A percentile compares a stretch with the other conserved stretches of the same genome.
These are phyloP conservation scores for Euclidium syriacum DNA, from an alignment of 345 rosid genomes.

Conservation along the genomic window DNA sequence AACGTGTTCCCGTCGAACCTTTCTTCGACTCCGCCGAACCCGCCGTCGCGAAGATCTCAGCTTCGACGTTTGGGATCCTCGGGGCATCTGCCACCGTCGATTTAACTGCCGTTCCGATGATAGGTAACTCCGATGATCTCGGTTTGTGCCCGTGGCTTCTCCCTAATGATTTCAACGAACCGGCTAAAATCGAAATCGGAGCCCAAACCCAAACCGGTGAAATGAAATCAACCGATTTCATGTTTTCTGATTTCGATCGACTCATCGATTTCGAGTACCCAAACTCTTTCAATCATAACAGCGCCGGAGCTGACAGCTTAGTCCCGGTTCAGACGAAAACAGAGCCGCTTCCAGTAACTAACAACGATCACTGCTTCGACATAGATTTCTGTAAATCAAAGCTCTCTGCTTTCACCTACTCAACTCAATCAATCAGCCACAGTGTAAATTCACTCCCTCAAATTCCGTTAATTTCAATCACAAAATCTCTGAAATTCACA, in stretches of 20 bases:
- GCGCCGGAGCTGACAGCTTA: constrained; percentile 54
- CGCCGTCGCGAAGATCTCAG: constrained; percentile 33
- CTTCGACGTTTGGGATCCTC: constrained; percentile 38
- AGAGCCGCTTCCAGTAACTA: constrained; percentile 31
- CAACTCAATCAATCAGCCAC: constrained; percentile 39
- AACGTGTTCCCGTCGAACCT: constrained; percentile 68
- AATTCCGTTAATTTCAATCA: not conserved
- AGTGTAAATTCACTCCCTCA: constrained; percentile 38
- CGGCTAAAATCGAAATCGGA: constrained; percentile 27
- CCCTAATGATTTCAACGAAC: constrained; percentile 29
- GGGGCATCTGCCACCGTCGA: constrained; percentile 37
- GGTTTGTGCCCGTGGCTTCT: constrained; percentile 35
- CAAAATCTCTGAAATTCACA: not conserved
- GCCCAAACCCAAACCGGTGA: too few relatives aligned
- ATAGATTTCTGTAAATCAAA: constrained; percentile 52
- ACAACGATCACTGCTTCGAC: constrained; percentile 45
- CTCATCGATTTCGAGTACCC: constrained; percentile 53
- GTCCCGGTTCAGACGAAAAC: constrained; percentile 68
- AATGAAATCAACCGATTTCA: constrained; percentile 32
- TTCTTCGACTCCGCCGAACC: constrained; percentile 48
- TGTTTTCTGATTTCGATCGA: constrained; percentile 50
- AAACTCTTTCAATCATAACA: constrained; percentile 31
- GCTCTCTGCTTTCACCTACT: constrained; percentile 46
- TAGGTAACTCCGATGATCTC: constrained; percentile 32
- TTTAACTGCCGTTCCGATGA: constrained; percentile 32